Evolutionary conservation across 371 early-diverging fungal genomes (phyloP), one percentile per base, ranked within the genome.

Genomic region (Mucor velutinosus): DNA sequence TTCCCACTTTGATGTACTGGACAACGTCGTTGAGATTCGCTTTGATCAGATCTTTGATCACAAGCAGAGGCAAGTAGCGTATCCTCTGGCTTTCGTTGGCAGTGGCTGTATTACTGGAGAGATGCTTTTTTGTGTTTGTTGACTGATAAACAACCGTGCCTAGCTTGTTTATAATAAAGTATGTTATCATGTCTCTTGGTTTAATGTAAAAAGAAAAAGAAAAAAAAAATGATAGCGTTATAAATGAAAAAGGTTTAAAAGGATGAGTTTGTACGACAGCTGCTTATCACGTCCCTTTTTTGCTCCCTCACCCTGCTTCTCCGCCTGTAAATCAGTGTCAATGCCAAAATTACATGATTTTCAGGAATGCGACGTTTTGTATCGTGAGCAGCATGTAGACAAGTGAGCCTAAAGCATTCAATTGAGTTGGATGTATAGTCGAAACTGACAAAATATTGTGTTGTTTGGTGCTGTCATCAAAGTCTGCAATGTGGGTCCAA

Each of bases 31-130:
- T 67, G 25, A 78, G 67, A 43, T 78, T 79, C 23, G 77, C 76
- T 56, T 77, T 76, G 29, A 81, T 74, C 25, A 84, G 60, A 70
- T 84, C 82, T 53, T 84, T 79, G 53, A 78, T 74, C 37, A 81
- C 69, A 37, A 84, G 62, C 12, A 84, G 64, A 17, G 84, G 82
- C 33, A 84, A 51, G 60, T 75, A 81, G 5, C 76, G 80, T 41
- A 84, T 80, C 8, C 62, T 67, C 35, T 70, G 70, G 15, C 67
- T 62, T 33, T 84, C 82, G 25, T 66, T 66, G 2, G 51, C 4
- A 17, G 45, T n/a, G 1, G 23, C 30, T n/a, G 45, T 41, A 17
- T 65, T 32, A 60, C 27, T 33, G 27, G 56, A 43, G 10, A 35
- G 41, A 41, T 41, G 57, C 35, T 57, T 56, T 17, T 49, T 64